Evolutionary conservation across 495 filamentous ascomycete genomes (phyloP).

Genomic region (Penicillium macrosclerotiorum): DNA sequence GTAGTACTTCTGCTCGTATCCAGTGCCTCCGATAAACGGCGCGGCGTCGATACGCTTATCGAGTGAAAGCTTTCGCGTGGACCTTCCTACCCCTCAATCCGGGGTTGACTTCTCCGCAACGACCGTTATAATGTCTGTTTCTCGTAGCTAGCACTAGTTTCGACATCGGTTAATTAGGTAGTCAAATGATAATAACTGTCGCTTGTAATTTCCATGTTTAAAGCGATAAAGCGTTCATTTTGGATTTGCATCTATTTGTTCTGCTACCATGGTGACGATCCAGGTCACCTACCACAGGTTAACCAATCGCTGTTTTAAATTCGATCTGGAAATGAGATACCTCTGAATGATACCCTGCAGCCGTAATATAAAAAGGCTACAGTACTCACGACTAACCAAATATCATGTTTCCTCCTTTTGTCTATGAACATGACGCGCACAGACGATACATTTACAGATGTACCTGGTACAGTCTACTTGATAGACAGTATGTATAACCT

Average conservation of each 20-base stretch:
- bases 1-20: neutral
- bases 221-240: too few species aligned
- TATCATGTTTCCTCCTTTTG: too few species aligned
- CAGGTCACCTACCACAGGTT: slow-evolving; percentile 5
- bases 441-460: slow-evolving; percentile 22
- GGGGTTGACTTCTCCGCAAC: slow-evolving; percentile 21
- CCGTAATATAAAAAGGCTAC: slow-evolving; percentile 2
- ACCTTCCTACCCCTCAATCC: slow-evolving; percentile 25
- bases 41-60: neutral
- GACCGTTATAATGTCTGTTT: neutral
- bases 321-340: neutral
- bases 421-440: slow-evolving; percentile 17
- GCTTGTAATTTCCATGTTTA: slow-evolving; percentile 20
- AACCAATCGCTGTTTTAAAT: too few species aligned
- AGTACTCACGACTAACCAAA: too few species aligned
- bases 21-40: neutral
- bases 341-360: neutral
- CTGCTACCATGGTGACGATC: neutral
- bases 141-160: neutral
- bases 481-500: too few species aligned
- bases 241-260: slow-evolving; percentile 1
- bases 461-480: slow-evolving; percentile 33
- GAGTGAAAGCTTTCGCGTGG: slow-evolving; percentile 15
- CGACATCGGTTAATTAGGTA: neutral
- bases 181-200: slow-evolving; percentile 3